Evolutionary conservation across 495 filamentous ascomycete species (phyloP), one percentile per base, ranked within the genome.

Genomic region (Chlorociboria aeruginascens): DNA sequence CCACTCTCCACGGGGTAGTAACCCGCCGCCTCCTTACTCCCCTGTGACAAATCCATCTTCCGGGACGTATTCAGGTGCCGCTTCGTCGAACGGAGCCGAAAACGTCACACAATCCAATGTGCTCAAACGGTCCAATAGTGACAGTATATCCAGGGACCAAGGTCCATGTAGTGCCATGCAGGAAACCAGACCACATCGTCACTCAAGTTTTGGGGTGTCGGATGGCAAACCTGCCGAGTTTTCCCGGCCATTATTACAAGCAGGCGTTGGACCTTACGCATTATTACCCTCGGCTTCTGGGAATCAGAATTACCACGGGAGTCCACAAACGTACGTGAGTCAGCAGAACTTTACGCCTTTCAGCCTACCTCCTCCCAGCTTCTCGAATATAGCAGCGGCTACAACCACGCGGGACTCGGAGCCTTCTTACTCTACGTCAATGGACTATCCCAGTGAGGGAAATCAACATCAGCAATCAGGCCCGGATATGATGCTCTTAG

Each of bases 401-500:
- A 16, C 52, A 3, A 31, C 52, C 13, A 52, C 48, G 12, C 51
- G 55, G 12, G 49, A 55, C 12, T 25, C 46, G 20, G 54, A 57
- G 20, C 43, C 54, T 3, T 12, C 48, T 8, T 56, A 60, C 40
- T 40, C 54, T 13, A 55, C 52, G 7, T 57, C 54, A 4, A 55
- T 57, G 49, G 56, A 59, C 8, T 61, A 57, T 42, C 46, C 51
- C 28, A 52, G 49, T 40, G 58, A 55, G 6, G 16, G 41, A 9
- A 51, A 40, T 33, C 65, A 65, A 34, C 67, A 65, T 49, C 61
- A 62, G 29, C 75, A 71, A 55, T 64, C 62, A 13, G 58, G 65
- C 8, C 64, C 66, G 29, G 72, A 76, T 46, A 69, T 76, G 66
- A 69, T 76, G 57, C 55, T 75, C 17, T 69, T 89, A 35, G 85